A percentile compares a stretch with the other conserved stretches of the same genome.
These are phyloP conservation scores for Gnetum montanum DNA, from an alignment of 75 land plant genomes.

Conservation along the genomic window DNA sequence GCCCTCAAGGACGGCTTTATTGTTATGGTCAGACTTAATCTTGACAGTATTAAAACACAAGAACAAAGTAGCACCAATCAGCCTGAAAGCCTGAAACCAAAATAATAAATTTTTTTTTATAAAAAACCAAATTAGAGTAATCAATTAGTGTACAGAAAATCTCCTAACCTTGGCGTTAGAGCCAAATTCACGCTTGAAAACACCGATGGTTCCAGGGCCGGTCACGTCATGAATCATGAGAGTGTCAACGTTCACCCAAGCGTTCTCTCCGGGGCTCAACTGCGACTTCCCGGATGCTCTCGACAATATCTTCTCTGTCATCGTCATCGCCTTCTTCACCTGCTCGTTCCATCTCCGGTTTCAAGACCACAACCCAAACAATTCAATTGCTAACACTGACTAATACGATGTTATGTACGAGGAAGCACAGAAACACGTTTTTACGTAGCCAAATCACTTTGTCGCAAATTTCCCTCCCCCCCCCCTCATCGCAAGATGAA, in stretches of 20 bases:
- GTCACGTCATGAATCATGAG: conserved; percentile 98
- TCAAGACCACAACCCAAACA: neutral
- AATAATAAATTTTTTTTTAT: too few relatives aligned
- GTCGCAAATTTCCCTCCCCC: too few relatives aligned
- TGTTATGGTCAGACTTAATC: too few relatives aligned
- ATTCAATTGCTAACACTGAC: neutral
- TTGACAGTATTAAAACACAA: too few relatives aligned
- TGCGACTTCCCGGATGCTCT: conserved; percentile 58
- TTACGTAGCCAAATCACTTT: too few relatives aligned
- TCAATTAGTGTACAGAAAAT: too few relatives aligned
- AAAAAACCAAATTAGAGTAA: too few relatives aligned
- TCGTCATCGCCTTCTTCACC: conserved; percentile 93
- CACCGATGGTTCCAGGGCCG: conserved; percentile 92
- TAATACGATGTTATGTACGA: neutral
- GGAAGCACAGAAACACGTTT: neutral
- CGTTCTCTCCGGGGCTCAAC: conserved; percentile 84
- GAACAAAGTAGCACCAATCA: too few relatives aligned
- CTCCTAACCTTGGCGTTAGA: conserved; percentile 73
- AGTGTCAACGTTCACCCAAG: conserved; percentile 87
- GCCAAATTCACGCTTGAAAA: conserved; percentile 92
- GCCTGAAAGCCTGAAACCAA: too few relatives aligned
- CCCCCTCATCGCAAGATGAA: too few relatives aligned
- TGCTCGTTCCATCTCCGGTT: conserved; percentile 8
- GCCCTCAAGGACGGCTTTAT: too few relatives aligned
- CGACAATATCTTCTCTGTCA: conserved; percentile 92